Evolutionary conservation across 1,284 basidiomycete genomes (phyloP).

Genomic region (Cryptococcus neoformans): DNA sequence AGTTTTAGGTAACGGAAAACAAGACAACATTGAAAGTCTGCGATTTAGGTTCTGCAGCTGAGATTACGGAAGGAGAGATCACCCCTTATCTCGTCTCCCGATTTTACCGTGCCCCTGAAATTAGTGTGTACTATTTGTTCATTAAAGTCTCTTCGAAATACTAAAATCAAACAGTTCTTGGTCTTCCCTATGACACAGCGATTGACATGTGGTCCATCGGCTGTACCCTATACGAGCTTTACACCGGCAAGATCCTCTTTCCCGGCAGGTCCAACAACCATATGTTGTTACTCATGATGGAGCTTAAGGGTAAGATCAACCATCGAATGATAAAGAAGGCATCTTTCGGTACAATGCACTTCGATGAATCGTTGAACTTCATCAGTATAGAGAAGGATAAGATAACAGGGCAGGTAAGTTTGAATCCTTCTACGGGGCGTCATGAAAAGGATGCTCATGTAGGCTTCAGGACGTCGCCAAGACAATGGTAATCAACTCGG

Average conservation of each 20-base stretch:
- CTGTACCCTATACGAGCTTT: slow-evolving; percentile 96
- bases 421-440: not conserved
- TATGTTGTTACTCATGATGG: slow-evolving; percentile 96
- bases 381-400: slow-evolving; percentile 74
- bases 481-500: slow-evolving; percentile 80
- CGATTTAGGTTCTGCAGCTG: slow-evolving; percentile 93
- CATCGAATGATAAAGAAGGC: slow-evolving; percentile 92
- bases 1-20: slow-evolving; percentile 80
- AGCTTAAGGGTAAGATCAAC: slow-evolving; percentile 91
- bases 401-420: slow-evolving; percentile 74
- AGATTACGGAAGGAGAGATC: slow-evolving; percentile 84
- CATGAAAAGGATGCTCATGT: not conserved
- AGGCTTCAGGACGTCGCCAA: slow-evolving; percentile 66
- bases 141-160: not conserved
- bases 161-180: slow-evolving; percentile 67
- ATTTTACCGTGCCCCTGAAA: slow-evolving; percentile 98
- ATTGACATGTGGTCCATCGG: slow-evolving; percentile 98
- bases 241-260: slow-evolving; percentile 97
- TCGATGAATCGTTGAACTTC: slow-evolving; percentile 72
- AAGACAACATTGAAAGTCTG: slow-evolving; percentile 94
- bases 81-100: slow-evolving; percentile 97
- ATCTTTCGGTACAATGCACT: slow-evolving; percentile 86
- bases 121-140: slow-evolving; percentile 63
- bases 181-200: slow-evolving; percentile 88
- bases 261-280: slow-evolving; percentile 97